Evolutionary conservation across 257 asterid species (phyloP).

Genomic region (Solanum paucissectum): DNA sequence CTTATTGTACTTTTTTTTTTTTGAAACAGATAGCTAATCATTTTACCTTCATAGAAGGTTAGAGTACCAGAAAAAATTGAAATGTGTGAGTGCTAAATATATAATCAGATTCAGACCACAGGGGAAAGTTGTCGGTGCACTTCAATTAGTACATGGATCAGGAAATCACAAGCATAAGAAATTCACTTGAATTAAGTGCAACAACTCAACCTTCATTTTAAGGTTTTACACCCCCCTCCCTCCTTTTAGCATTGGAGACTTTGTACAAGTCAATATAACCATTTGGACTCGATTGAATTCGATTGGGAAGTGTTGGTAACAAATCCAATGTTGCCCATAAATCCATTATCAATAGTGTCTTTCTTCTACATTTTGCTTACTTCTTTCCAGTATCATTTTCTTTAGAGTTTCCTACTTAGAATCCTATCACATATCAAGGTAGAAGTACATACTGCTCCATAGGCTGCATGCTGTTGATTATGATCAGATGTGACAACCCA

Average conservation of each 20-base stretch:
- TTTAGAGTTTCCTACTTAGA: neutral
- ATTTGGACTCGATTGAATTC: neutral
- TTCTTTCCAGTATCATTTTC: neutral
- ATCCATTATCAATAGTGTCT: neutral
- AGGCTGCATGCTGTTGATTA: conserved; percentile 75
- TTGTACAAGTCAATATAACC: neutral
- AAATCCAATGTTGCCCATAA: neutral
- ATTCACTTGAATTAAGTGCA: neutral
- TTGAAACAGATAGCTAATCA: neutral
- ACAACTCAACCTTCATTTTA: neutral
- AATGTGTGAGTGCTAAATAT: neutral
- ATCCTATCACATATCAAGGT: neutral
- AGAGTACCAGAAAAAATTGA: neutral
- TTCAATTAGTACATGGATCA: neutral
- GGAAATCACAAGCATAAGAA: neutral
- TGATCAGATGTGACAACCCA: conserved; percentile 96
- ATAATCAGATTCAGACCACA: neutral
- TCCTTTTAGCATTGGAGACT: neutral
- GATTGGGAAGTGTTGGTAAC: neutral
- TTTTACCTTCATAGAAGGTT: neutral
- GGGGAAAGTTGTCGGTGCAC: neutral
- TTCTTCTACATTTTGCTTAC: neutral
- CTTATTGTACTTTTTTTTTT: neutral
- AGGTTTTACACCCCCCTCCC: neutral
- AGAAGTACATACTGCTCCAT: conserved; percentile 71